phyloP scores from a whole-genome alignment of 331 rosid species.

The Stylosanthes scabra region DNA sequence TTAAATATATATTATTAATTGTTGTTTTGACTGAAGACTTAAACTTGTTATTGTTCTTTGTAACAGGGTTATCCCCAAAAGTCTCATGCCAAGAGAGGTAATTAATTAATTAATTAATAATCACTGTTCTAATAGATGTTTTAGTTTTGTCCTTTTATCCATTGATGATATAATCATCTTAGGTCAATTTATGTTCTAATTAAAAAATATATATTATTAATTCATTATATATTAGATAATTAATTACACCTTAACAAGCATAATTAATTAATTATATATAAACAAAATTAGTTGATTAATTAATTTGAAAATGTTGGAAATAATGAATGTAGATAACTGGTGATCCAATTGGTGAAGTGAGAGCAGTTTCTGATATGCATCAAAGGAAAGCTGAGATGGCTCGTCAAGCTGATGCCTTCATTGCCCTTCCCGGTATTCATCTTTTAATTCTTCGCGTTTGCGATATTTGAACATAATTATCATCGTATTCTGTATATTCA shows the following conservation, averaged over 20 bases:
- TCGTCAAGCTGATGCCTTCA: constrained; percentile 97
- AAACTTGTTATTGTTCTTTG: constrained; percentile 26
- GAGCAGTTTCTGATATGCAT: constrained; percentile 95
- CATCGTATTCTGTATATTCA: too few relatives aligned
- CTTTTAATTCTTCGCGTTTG: not conserved
- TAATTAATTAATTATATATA: too few relatives aligned
- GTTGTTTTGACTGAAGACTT: constrained; percentile 25
- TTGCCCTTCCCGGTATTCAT: constrained; percentile 90
- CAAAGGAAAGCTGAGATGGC: constrained; percentile 99
- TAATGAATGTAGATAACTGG: constrained; percentile 80
- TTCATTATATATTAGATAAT: too few relatives aligned
- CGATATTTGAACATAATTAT: too few relatives aligned
- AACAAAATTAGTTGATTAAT: not conserved
- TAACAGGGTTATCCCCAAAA: constrained; percentile 89
- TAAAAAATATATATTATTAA: too few relatives aligned
- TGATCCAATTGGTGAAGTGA: constrained; percentile 89
- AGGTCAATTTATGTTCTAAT: not conserved
- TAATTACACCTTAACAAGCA: too few relatives aligned
- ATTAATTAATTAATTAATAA: not conserved
- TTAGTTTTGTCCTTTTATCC: not conserved
- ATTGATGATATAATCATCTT: not conserved
- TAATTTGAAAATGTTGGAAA: constrained; percentile 10
- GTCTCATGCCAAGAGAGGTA: constrained; percentile 98
- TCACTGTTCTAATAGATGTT: not conserved
- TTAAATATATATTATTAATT: not conserved